Evolutionary conservation across 306 rosid species (phyloP).

Genomic region (Pterocarpus macrocarpus): DNA sequence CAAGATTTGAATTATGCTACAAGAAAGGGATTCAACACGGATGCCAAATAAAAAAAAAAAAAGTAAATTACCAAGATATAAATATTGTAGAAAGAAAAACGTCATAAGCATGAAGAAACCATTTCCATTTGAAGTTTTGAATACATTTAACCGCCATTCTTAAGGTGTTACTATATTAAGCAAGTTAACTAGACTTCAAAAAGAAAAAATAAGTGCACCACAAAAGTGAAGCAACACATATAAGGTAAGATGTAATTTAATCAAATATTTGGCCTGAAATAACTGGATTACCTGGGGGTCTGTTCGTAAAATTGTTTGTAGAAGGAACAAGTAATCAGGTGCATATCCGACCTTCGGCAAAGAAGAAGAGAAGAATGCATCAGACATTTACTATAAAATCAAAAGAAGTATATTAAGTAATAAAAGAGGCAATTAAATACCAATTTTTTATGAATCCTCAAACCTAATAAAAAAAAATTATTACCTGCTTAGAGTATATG

Average conservation of each 20-base stretch:
- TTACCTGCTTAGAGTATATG: conserved; percentile 85
- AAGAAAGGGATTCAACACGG: too few species aligned
- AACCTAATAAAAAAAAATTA: not conserved
- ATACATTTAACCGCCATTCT: conserved; percentile 1
- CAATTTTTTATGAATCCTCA: not conserved
- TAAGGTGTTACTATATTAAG: conserved; percentile 10
- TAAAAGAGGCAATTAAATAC: conserved; percentile 5
- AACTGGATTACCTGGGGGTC: conserved; percentile 67
- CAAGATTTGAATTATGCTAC: not conserved
- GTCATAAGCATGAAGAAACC: not conserved
- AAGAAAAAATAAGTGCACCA: not conserved
- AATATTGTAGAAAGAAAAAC: not conserved
- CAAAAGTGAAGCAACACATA: conserved; percentile 7
- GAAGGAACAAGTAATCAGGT: conserved; percentile 79
- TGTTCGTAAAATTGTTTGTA: conserved; percentile 82
- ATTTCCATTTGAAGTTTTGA: too few species aligned
- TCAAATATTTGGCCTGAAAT: too few species aligned
- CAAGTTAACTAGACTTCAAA: not conserved
- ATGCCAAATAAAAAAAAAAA: too few species aligned
- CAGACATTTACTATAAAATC: not conserved
- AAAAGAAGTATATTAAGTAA: conserved; percentile 8
- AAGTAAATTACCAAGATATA: not conserved
- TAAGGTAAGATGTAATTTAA: not conserved
- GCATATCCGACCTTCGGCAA: conserved; percentile 72
- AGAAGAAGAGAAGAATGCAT: conserved; percentile 10